Percentiles rank a stretch among this genome's conserved stretches.
Evolutionary conservation across 2,329 filamentous ascomycete genomes (phyloP).

Genomic region (Fusarium sp.): DNA sequence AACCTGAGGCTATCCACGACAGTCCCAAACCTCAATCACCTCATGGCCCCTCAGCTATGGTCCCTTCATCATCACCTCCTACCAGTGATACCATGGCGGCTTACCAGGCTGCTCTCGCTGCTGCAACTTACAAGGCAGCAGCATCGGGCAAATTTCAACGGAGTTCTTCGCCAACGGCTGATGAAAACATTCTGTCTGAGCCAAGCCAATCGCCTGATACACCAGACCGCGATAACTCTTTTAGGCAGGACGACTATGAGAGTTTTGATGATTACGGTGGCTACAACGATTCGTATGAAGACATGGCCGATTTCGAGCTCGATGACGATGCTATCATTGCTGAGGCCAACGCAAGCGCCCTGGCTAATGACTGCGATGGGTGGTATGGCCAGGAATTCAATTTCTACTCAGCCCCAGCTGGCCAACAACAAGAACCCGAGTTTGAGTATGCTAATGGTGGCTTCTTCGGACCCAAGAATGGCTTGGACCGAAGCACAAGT

Average conservation of each 20-base stretch:
- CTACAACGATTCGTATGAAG: conserved; percentile 65
- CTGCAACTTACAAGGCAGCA: conserved; percentile 80
- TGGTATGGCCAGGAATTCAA: conserved; percentile 98
- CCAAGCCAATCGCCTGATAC: conserved; percentile 20
- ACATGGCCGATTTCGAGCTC: conserved; percentile 72
- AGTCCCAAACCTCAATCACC: conserved; percentile 10
- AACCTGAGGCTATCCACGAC: conserved; percentile 10
- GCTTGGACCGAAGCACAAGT: conserved; percentile 74
- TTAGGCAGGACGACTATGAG: conserved; percentile 60
- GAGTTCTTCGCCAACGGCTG: conserved; percentile 56
- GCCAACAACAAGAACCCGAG: conserved; percentile 54
- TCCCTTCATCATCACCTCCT: conserved; percentile 6
- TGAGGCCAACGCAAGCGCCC: conserved; percentile 90
- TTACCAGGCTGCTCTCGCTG: conserved; percentile 86
- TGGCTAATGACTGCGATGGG: conserved; percentile 91
- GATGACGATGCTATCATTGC: conserved; percentile 93
- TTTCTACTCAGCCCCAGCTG: conserved; percentile 78
- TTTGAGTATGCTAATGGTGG: conserved; percentile 81
- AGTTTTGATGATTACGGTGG: conserved; percentile 46
- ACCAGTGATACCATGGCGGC: conserved; percentile 57
- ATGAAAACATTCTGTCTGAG: conserved; percentile 27
- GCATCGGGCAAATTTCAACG: conserved; percentile 79
- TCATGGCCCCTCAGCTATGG: conserved; percentile 9
- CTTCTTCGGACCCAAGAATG: conserved; percentile 82
- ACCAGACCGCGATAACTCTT: conserved; percentile 8